phyloP scores from a whole-genome alignment of 345 rosid genomes.

The Leavenworthia alabamica region DNA sequence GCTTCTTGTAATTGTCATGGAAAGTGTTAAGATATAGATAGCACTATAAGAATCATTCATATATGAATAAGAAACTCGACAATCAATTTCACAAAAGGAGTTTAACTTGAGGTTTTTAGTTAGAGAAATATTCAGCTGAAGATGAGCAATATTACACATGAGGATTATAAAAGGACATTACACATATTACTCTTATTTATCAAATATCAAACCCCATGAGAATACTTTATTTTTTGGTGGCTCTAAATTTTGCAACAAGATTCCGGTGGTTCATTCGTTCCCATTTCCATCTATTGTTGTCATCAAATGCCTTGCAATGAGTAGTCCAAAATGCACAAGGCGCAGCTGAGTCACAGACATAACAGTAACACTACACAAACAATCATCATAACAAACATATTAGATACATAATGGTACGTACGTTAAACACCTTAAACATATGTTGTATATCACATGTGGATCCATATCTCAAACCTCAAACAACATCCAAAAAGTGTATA shows the following conservation, averaged over 20 bases:
- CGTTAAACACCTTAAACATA: no score
- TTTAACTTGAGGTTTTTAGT: no score
- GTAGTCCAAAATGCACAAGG: constrained; percentile 51
- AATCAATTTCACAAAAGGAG: not conserved
- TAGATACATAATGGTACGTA: not conserved
- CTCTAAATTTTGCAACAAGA: not conserved
- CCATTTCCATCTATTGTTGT: not conserved
- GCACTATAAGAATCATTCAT: not conserved
- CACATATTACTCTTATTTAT: not conserved
- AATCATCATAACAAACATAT: not conserved
- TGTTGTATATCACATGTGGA: no score
- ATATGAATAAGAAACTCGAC: not conserved
- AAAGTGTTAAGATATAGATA: not conserved
- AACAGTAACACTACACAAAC: constrained; percentile 59
- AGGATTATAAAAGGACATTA: no score
- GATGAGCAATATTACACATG: no score
- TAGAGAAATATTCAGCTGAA: no score
- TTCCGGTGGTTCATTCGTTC: not conserved
- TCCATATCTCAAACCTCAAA: not conserved
- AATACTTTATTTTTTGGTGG: not conserved
- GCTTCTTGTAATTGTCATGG: not conserved
- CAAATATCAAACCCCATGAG: not conserved
- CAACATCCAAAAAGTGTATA: not conserved
- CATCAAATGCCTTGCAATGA: constrained; percentile 48
- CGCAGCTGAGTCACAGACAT: constrained; percentile 53